Conservation (phyloP, 192 early-diverging fungal species). For the Coemansia biformis region DNA sequence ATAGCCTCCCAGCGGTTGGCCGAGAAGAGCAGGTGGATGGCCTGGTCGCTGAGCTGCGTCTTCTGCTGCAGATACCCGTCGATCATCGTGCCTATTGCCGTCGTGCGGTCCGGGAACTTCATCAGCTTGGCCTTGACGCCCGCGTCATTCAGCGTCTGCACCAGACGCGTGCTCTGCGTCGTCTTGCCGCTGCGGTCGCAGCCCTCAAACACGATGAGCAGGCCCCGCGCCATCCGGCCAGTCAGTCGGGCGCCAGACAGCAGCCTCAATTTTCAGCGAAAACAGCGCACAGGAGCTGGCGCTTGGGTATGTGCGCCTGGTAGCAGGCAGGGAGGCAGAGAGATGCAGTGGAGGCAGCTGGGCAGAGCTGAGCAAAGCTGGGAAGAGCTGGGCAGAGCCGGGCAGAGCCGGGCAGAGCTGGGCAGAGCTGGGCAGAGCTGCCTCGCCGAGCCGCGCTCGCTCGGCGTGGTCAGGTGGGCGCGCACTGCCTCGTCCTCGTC, state of each 20-base stretch:
- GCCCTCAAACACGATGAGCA: conserved; percentile 90
- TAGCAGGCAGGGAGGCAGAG: no score
- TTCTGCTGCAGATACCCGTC: conserved; percentile 72
- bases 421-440: no score
- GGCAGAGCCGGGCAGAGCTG: no score
- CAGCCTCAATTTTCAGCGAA: background rate
- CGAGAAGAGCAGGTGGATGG: conserved; percentile 90
- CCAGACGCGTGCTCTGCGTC: conserved; percentile 72
- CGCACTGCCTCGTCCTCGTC: no score
- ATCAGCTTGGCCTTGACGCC: conserved; percentile 53
- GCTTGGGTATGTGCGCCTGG: no score
- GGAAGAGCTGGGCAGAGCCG: no score
- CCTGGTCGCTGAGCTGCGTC: conserved; percentile 68
- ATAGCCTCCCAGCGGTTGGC: conserved; percentile 94
- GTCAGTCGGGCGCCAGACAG: background rate
- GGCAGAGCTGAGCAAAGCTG: no score
- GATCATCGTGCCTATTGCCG: conserved; percentile 88
- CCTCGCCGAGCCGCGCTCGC: no score
- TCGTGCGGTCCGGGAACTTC: conserved; percentile 93
- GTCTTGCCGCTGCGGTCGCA: conserved; percentile 92
- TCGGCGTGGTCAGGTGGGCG: no score
- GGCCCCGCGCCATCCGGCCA: conserved; percentile 53
- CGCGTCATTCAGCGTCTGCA: conserved; percentile 50
- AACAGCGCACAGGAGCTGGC: background rate
- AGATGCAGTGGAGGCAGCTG: no score